Base-by-base conservation (phyloP, 345 rosid genomes). In the Mallotus nudiflorus region DNA sequence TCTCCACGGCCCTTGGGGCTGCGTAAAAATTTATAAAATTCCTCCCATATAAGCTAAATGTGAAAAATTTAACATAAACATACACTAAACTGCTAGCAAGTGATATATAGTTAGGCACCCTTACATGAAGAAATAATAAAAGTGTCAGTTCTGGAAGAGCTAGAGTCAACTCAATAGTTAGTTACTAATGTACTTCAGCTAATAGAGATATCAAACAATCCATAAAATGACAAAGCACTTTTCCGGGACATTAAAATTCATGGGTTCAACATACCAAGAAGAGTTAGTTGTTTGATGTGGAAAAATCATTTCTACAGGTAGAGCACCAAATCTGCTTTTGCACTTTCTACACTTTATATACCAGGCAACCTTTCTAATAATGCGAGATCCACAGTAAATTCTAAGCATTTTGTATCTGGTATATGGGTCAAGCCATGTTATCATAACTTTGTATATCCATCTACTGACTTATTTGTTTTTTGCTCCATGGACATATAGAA, bases 1-100 rank as follows among this genome's bases (percentile, higher is more conserved):
- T 88, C 77, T 88, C 89, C 72, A 76, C 66, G 16, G 89, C 87
- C 83, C 93, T 83, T 72, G 93, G 90, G 12, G 93, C 93, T 88
- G 79, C 66, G 76, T 2, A 45, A 76, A 65, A 69, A 64, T 16
- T n/a, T 13, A 51, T 66, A 71, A 71, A 18, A 31, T 53, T 37
- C 31, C 44, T 0, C 6, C 4, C 24, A 25, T n/a, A 48, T 72
- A 29, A 56, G 31, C 57, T 33, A 16, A n/a, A 39, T 40, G 53
- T 15, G 40, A 13, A 22, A 16, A 56, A 68, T 5, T 56, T 64
- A 20, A n/a, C 6, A 62, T 35, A 68, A 51, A 27, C 31, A 27
- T 24, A 76, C 37, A 76, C 19, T 9, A 25, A 29, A 22, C 52
- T 20, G 61, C 18, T 9, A 57, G n/a, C 66, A 66, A 20, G 55